phyloP scores from a whole-genome alignment of 805 yeast species.

The Saturnispora galanensis region DNA sequence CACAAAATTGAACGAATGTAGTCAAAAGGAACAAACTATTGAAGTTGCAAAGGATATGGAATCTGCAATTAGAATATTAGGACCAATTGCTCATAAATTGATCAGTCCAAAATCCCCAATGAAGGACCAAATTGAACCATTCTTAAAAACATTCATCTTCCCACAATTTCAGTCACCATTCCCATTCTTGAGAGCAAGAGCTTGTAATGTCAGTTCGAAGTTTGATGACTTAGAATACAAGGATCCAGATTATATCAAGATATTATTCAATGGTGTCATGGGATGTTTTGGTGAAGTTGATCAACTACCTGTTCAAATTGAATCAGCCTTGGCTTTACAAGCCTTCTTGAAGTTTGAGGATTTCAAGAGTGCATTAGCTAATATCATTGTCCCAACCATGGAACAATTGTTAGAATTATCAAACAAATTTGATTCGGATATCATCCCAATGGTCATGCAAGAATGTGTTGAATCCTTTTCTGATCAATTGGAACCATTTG shows the following conservation, averaged over 20 bases:
- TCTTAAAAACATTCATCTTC: slow-evolving; percentile 52
- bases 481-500: slow-evolving; percentile 86
- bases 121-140: slow-evolving; percentile 53
- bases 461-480: slow-evolving; percentile 87
- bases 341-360: slow-evolving; percentile 55
- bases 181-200: slow-evolving; percentile 67
- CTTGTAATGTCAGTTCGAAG: slow-evolving; percentile 55
- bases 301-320: slow-evolving; percentile 66
- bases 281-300: slow-evolving; percentile 35
- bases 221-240: slow-evolving; percentile 53
- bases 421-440: slow-evolving; percentile 77
- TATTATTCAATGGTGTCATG: slow-evolving; percentile 38
- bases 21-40: slow-evolving; percentile 29
- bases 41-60: slow-evolving; percentile 61
- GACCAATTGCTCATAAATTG: slow-evolving; percentile 56
- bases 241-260: slow-evolving; percentile 27
- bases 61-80: slow-evolving; percentile 71
- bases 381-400: slow-evolving; percentile 72
- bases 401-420: slow-evolving; percentile 65
- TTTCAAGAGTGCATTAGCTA: slow-evolving; percentile 58
- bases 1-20: slow-evolving; percentile 33
- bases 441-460: slow-evolving; percentile 85
- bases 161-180: slow-evolving; percentile 58
- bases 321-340: slow-evolving; percentile 80
- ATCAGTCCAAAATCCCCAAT: slow-evolving; percentile 47